Base-by-base conservation (phyloP, 2,329 filamentous ascomycete species). In the Hypomyces perniciosus region DNA sequence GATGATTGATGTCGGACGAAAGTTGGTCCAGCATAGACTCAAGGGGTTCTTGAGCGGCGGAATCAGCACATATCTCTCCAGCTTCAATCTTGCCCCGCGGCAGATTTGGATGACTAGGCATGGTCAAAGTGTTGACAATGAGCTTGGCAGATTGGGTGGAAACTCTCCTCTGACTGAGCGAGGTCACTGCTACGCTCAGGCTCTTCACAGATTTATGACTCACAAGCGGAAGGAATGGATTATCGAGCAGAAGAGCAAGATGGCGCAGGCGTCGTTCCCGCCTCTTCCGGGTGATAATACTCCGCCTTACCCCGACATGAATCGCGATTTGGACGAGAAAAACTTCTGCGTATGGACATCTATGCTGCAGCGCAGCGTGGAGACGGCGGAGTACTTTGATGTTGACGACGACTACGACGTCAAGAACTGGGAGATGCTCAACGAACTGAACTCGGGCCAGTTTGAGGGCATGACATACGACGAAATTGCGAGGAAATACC, bases 21-120 rank as follows among this genome's bases (percentile, higher is more conserved):
- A 99, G 69, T 80, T 97, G 54, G 84, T 97, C 40, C 88, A 92
- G 43, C 88, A 95, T 66, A 88, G 93, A 55, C 84, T 96, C 54
- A 86, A 86, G 58, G 93, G 93, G 5, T 99, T 99, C 68, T 77
- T 99, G 44, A 90, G 90, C 51, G 88, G 88, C 37, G 89, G 93
- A 56, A 93, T 95, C 50, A 90, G 93, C 51, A 95, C 91, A 57
- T 99, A 97, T 62, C 78, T 99, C 8, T 86, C 93, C 42, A 97
- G 95, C 60, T 99, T 99, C 77, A 97, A 99, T 61, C 79, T 99
- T 12, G 89, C 92, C 0, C 91, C 93, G 1, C 81, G 93, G 49
- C 92, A 96, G 68, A 97, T 99, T 54, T 99, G 93, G 93, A 95
- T 99, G 64, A 97, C 93, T 2, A 79, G 93, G 46, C 93, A 97